phyloP scores from a whole-genome alignment of 164 flowering plant species.

The Buxus sempervirens region DNA sequence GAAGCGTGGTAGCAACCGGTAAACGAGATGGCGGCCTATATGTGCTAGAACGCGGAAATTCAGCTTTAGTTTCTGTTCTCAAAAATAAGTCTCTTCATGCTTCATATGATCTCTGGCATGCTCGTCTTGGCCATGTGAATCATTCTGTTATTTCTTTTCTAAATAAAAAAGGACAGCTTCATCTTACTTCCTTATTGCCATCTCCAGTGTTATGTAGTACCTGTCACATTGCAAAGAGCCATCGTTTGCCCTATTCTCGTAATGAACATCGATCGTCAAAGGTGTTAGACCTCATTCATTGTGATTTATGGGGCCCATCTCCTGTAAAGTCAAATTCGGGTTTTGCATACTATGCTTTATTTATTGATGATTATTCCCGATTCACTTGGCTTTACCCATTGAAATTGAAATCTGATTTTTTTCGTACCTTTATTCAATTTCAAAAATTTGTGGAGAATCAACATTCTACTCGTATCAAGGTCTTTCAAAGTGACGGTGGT shows the following conservation, averaged over 20 bases:
- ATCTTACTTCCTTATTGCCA: not conserved
- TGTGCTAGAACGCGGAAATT: not conserved
- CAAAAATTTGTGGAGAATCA: not conserved
- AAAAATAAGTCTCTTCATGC: not conserved
- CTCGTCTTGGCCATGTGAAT: not conserved
- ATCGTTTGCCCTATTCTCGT: not conserved
- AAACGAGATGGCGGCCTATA: not conserved
- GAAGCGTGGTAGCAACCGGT: not conserved
- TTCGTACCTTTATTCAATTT: not conserved
- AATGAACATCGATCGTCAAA: not conserved
- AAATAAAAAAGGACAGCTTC: not conserved
- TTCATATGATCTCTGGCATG: not conserved
- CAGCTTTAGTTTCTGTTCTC: not conserved
- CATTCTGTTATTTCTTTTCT: not conserved
- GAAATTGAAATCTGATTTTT: not conserved
- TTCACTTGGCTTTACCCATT: not conserved
- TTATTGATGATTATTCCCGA: not conserved
- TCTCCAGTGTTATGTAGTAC: not conserved
- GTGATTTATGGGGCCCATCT: not conserved
- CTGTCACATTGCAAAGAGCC: not conserved
- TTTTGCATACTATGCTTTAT: not conserved
- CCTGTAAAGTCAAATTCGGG: not conserved
- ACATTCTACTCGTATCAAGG: not conserved
- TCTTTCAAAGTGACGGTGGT: not conserved
- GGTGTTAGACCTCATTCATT: not conserved